Evolutionary conservation across 2,329 filamentous ascomycete species (phyloP).

Genomic region (Exophiala alcalophila): DNA sequence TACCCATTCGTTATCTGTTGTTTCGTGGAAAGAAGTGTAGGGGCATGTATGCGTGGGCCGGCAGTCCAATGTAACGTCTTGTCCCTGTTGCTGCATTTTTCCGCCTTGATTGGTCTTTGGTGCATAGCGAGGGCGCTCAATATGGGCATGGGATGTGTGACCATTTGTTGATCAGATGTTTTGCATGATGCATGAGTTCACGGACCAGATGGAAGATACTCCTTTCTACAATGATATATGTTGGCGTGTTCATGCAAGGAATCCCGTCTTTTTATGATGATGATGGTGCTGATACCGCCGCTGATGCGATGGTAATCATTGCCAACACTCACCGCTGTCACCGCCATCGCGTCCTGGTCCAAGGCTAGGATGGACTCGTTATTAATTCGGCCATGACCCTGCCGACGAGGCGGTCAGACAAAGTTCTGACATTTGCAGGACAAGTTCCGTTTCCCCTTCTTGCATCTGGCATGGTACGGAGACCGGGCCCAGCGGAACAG

Average conservation of each 20-base stretch:
- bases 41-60: conserved; percentile 2
- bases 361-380: too few relatives aligned
- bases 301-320: too few relatives aligned
- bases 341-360: too few relatives aligned
- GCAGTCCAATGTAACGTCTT: conserved; percentile 8
- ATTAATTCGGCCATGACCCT: too few relatives aligned
- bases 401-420: conserved; percentile 2
- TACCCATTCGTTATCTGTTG: conserved; percentile 25
- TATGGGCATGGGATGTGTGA: conserved; percentile 4
- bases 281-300: too few relatives aligned
- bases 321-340: too few relatives aligned
- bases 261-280: conserved; percentile 1
- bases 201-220: conserved; percentile 11
- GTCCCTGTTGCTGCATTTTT: conserved; percentile 3
- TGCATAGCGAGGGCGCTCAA: conserved; percentile 28
- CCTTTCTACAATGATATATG: conserved; percentile 13
- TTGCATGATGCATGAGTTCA: conserved; percentile 21
- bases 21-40: conserved; percentile 12
- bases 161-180: conserved; percentile 7
- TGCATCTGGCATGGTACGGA: too few relatives aligned
- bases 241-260: conserved; percentile 5
- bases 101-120: conserved; percentile 8
- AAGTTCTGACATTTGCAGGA: conserved; percentile 9
- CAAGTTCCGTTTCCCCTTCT: too few relatives aligned
- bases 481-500: too few relatives aligned